Evolutionary conservation across 306 rosid genomes (phyloP), one percentile per base, ranked within the genome.

Genomic region (Astragalus membranaceus): DNA sequence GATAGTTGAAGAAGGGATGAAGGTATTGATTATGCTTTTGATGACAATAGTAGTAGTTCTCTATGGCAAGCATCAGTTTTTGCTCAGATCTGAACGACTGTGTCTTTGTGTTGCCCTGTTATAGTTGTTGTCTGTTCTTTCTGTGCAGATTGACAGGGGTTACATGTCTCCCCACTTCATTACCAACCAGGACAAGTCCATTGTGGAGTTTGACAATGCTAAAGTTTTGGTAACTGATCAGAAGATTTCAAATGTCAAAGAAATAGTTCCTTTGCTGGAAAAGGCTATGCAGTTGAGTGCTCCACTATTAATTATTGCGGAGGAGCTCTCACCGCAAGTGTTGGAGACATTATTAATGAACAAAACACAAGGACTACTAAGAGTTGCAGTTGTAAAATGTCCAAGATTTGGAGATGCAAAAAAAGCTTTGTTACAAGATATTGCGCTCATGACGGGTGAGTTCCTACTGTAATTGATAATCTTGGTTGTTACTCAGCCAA

Each of bases 211-310:
- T 82, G 96, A 91, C 76, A 66, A 77, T 73, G 85, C 95, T 53
- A 94, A 82, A 87, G 89, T 91, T 76, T 89, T 94, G 76, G 95
- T 94, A 61, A 90, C 98, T 62, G 98, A 94, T 87, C 96, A 91
- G 60, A 90, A 75, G 90, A 91, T 94, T 80, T 84, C 85, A 13
- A 72, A 76, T 8, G 88, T 91, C 71, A 87, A 82, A 79, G 95
- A 94, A 81, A 87, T 94, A 41, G 69, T 91, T 70, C 96, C 97
- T 35, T 75, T 94, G 57, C 72, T 94, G 72, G 98, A 94, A 80
- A 94, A 94, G 87, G 87, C 90, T 54, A 81, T 78, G 75, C 98
- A 94, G 76, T 78, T 94, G 83, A 85, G 89, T 84, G 91, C 75
- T 64, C 98, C 98, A 44, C 87, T 94, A 73, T 86, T 94, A 55